Base-by-base conservation (phyloP, 176 grass and related monocot species). In the Carex pumila region DNA sequence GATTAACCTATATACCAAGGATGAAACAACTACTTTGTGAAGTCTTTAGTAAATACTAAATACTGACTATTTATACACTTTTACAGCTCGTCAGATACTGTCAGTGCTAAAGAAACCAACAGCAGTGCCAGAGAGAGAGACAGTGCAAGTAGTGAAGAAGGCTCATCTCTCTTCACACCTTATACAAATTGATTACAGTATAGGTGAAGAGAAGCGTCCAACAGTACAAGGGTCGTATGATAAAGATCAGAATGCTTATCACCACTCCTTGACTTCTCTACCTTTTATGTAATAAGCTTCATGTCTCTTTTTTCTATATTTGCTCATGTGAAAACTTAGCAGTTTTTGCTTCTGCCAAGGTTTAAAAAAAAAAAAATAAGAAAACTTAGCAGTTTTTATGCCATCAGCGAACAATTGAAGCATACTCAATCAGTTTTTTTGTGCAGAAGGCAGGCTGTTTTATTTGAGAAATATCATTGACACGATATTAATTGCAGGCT, bases 61-160 rank as follows among this genome's bases (percentile, higher is more conserved):
- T 5, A 3, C 60, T 62, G 49, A 76, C 22, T 13, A 9, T 54
- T 55, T 25, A 32, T 15, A 55, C 14, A 17, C 49, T 13, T 76
- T 76, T 77, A 13, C 73, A 77, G 73, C 73, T 56, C 32, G 73
- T 12, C 73, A 77, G 50, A 77, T 77, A 77, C 56, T 77, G 73
- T 77, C 73, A 55, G 49, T 76, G 30, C 49, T 76, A 54, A 76
- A 14, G 72, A 76, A 55, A 45, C 72, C 72, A 31, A 31, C 45
- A 31, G 11, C 49, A 76, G 49, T 76, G 10, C 49, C 19, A 17
- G 49, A 76, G 49, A 54, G 49, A 31, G 72, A 55, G 10, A 50
- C 11, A 7, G n/a, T 21, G 17, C 49, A 31, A 76, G 47, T 17
- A 32, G 47, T 5, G 6, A 32, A 76, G 50, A 17, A 55, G 1